Evolutionary conservation across 176 grass and related monocot species (phyloP).

Genomic region (Zea mays): DNA sequence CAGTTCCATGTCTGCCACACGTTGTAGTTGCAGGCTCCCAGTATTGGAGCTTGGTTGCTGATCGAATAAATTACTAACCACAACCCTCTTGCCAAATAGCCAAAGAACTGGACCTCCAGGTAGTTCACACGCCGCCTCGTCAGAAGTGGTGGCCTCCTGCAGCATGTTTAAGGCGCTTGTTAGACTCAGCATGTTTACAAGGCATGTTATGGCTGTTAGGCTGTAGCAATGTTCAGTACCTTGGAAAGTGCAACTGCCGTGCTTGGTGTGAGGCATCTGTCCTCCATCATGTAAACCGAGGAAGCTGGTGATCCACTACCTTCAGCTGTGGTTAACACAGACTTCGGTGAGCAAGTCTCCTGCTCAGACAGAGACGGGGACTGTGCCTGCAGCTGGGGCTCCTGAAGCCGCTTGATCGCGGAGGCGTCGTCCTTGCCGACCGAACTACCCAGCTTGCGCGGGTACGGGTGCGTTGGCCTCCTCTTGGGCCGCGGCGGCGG

Average conservation of each 20-base stretch:
- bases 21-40: no score
- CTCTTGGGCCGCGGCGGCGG: slow-evolving; percentile 91
- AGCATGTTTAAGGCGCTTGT: no score
- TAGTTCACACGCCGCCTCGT: no score
- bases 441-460: slow-evolving; percentile 60
- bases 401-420: slow-evolving; percentile 40
- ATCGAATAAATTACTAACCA: no score
- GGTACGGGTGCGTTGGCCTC: slow-evolving; percentile 74
- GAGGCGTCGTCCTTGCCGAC: slow-evolving; percentile 27
- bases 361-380: slow-evolving; percentile 34
- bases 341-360: slow-evolving; percentile 64
- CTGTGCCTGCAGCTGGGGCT: slow-evolving; percentile 34
- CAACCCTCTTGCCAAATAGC: no score
- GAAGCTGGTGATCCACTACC: slow-evolving; percentile 44
- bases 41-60: no score
- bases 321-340: slow-evolving; percentile 50
- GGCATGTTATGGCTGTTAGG: not conserved
- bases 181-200: no score
- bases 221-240: slow-evolving; percentile 47
- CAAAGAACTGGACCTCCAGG: no score
- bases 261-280: slow-evolving; percentile 38
- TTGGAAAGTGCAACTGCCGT: slow-evolving; percentile 24
- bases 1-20: no score
- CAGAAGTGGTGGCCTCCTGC: no score
- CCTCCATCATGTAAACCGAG: slow-evolving; percentile 43